phyloP scores from a whole-genome alignment of 1,284 basidiomycete genomes.

The Ganoderma sinense region DNA sequence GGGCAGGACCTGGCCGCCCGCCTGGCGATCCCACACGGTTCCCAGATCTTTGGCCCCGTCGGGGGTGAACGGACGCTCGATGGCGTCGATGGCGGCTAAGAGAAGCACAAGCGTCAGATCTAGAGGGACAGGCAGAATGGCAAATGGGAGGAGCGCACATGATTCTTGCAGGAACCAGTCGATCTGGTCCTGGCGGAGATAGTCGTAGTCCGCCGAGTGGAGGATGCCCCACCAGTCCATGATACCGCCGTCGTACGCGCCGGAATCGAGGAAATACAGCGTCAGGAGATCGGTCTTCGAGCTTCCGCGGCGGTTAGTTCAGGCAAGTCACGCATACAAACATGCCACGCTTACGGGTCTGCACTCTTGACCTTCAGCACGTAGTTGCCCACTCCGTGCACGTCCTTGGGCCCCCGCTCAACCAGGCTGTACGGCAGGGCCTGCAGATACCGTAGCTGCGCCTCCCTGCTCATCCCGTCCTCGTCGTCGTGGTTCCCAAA shows the following conservation, averaged over 20 bases:
- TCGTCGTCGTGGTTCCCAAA: constrained; percentile 95
- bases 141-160: constrained; percentile 40
- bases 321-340: constrained; percentile 21
- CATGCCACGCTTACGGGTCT: constrained; percentile 64
- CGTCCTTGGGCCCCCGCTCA: constrained; percentile 78
- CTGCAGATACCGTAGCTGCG: constrained; percentile 79
- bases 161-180: constrained; percentile 90
- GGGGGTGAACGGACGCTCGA: constrained; percentile 83
- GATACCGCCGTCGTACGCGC: constrained; percentile 70
- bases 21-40: constrained; percentile 63
- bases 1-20: constrained; percentile 60
- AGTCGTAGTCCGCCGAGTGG: constrained; percentile 80
- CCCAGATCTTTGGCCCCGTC: constrained; percentile 76
- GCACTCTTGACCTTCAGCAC: constrained; percentile 77
- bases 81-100: constrained; percentile 58
- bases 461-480: constrained; percentile 64
- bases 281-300: constrained; percentile 90
- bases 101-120: neutral
- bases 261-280: constrained; percentile 94
- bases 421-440: constrained; percentile 87
- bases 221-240: constrained; percentile 68
- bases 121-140: neutral
- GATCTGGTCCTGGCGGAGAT: constrained; percentile 82
- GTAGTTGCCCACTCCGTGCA: constrained; percentile 91
- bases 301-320: constrained; percentile 44